Conservation (phyloP, 495 filamentous ascomycete genomes). For the Penicillium crystallinum region DNA sequence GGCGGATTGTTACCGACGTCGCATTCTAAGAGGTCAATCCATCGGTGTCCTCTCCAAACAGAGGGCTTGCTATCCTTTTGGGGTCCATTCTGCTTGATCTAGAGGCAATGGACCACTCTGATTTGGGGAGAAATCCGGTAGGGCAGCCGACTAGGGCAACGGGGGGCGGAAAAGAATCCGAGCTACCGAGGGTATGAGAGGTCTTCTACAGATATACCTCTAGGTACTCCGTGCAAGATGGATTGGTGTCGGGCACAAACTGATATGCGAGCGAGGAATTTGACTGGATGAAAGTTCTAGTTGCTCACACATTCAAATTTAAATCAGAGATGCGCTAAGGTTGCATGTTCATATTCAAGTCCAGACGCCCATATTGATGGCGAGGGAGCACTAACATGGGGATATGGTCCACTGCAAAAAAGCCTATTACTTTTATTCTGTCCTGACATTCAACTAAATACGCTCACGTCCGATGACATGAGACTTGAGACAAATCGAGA, state of each 20-base stretch:
- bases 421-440: not conserved
- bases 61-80: not conserved
- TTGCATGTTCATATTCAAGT: too few relatives aligned
- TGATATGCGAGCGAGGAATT: too few relatives aligned
- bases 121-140: conserved; percentile 15
- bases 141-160: conserved; percentile 1
- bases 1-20: not conserved
- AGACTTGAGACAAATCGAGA: too few relatives aligned
- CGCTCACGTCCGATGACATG: too few relatives aligned
- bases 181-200: conserved; percentile 1
- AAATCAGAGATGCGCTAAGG: too few relatives aligned
- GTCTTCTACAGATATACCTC: too few relatives aligned
- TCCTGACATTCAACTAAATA: too few relatives aligned
- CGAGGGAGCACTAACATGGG: not conserved
- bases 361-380: too few relatives aligned
- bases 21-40: not conserved
- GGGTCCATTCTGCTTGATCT: conserved; percentile 2
- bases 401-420: not conserved
- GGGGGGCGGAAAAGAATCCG: conserved; percentile 29
- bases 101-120: not conserved
- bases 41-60: not conserved
- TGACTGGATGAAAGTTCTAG: too few relatives aligned
- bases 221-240: too few relatives aligned
- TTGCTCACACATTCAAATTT: too few relatives aligned
- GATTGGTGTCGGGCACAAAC: too few relatives aligned